These are phyloP conservation scores for Retiboletus flavoniger DNA, from an alignment of 1,284 basidiomycete genomes.

Conservation along the genomic window DNA sequence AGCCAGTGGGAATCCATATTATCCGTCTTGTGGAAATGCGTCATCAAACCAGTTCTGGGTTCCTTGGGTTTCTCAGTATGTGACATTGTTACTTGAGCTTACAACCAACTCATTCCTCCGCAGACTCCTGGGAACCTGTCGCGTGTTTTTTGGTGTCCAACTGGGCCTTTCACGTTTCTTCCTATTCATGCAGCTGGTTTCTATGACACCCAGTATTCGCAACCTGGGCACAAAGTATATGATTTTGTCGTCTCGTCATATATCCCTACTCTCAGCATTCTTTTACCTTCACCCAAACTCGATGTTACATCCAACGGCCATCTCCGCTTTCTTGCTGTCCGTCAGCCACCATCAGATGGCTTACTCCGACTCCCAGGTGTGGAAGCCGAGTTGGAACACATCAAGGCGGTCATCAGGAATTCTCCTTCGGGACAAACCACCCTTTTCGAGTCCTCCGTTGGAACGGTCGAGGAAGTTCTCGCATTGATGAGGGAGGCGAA, in stretches of 20 bases:
- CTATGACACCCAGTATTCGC: background rate
- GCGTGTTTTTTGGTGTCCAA: conserved; percentile 18
- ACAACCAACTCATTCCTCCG: background rate
- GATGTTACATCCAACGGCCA: background rate
- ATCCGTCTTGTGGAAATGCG: conserved; percentile 1
- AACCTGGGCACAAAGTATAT: conserved; percentile 1
- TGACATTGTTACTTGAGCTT: background rate
- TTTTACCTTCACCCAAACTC: background rate
- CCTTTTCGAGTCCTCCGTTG: conserved; percentile 7
- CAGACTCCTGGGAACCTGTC: background rate
- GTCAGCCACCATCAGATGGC: conserved; percentile 14
- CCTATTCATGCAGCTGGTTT: conserved; percentile 9
- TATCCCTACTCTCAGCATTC: conserved; percentile 8
- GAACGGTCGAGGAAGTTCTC: conserved; percentile 14
- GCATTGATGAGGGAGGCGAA: conserved; percentile 4
- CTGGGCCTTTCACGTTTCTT: conserved; percentile 13
- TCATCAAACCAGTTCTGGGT: conserved; percentile 10
- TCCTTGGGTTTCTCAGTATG: conserved; percentile 1
- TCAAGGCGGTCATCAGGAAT: background rate
- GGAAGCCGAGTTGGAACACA: conserved; percentile 4
- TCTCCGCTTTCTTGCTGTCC: conserved; percentile 6
- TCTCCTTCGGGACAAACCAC: background rate
- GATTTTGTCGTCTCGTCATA: conserved; percentile 14
- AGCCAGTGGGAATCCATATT: conserved; percentile 3
- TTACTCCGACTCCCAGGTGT: conserved; percentile 6